These are phyloP conservation scores for Tanacetum coccineum DNA, from an alignment of 129 eudicot genomes.

Conservation along the genomic window DNA sequence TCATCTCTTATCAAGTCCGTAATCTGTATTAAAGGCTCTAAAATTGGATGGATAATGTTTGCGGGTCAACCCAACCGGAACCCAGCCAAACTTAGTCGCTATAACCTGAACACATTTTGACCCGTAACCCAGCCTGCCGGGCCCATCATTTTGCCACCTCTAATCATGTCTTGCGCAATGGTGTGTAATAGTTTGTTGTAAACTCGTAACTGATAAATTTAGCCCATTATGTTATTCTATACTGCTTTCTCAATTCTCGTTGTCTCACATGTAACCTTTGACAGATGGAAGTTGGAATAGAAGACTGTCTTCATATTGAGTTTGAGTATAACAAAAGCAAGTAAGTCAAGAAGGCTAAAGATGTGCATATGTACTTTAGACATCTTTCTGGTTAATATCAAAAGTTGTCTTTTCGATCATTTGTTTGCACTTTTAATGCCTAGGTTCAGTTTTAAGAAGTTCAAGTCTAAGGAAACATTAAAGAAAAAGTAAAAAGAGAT, in stretches of 20 bases:
- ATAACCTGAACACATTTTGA: not conserved
- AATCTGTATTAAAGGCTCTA: not conserved
- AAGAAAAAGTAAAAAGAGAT: not conserved
- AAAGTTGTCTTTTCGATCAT: not conserved
- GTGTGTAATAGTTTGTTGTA: not conserved
- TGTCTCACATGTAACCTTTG: slow-evolving; percentile 16
- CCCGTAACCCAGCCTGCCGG: not conserved
- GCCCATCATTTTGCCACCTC: not conserved
- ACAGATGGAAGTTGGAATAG: slow-evolving; percentile 99
- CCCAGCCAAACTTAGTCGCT: no score
- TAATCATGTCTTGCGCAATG: not conserved
- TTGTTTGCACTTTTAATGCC: not conserved
- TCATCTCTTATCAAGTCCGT: not conserved
- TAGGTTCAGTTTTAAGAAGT: no score
- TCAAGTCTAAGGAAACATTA: no score
- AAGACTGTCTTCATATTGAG: slow-evolving; percentile 83
- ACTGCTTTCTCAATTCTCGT: slow-evolving; percentile 9
- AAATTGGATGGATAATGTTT: no score
- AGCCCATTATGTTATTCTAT: not conserved
- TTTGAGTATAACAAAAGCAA: slow-evolving; percentile 91
- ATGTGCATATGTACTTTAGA: not conserved
- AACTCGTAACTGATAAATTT: not conserved
- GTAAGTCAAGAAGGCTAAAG: slow-evolving; percentile 42
- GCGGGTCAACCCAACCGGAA: no score
- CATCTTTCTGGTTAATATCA: not conserved